Evolutionary conservation across 192 early-diverging fungal genomes (phyloP).

Genomic region (Gonapodya prolifera): DNA sequence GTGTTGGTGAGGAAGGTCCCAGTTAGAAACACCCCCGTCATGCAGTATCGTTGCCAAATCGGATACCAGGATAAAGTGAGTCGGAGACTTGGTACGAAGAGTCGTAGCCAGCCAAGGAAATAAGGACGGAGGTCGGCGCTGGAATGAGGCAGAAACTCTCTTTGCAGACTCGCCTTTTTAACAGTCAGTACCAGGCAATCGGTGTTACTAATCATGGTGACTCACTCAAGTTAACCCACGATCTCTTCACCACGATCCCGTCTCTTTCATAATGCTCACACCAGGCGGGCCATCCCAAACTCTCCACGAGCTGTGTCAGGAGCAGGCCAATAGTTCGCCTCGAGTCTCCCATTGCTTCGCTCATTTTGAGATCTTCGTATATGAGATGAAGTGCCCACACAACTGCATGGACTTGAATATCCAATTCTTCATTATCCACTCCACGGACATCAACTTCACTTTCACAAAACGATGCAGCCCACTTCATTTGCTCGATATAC

Average conservation of each 20-base stretch:
- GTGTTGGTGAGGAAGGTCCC: slow-evolving; percentile 10
- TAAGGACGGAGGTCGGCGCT: neutral
- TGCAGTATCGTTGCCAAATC: neutral
- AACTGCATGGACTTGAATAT: slow-evolving; percentile 6
- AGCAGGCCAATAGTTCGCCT: slow-evolving; percentile 16
- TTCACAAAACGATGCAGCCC: neutral
- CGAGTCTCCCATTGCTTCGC: slow-evolving; percentile 17
- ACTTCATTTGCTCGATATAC: neutral
- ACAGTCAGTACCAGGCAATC: neutral
- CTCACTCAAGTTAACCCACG: slow-evolving; percentile 9
- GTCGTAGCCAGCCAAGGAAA: neutral
- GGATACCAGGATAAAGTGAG: neutral
- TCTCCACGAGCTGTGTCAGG: slow-evolving; percentile 15
- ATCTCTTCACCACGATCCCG: slow-evolving; percentile 1
- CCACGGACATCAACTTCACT: neutral
- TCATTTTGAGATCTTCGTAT: slow-evolving; percentile 37
- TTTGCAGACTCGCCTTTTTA: neutral
- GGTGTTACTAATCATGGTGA: neutral
- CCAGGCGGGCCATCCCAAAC: slow-evolving; percentile 16
- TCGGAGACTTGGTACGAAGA: neutral
- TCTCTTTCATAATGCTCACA: slow-evolving; percentile 19
- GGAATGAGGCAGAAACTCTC: neutral
- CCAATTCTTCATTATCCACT: neutral
- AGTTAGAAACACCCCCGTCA: slow-evolving; percentile 12
- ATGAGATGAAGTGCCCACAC: slow-evolving; percentile 35